phyloP scores from a whole-genome alignment of 129 eudicot species.

The Sambucus nigra region DNA sequence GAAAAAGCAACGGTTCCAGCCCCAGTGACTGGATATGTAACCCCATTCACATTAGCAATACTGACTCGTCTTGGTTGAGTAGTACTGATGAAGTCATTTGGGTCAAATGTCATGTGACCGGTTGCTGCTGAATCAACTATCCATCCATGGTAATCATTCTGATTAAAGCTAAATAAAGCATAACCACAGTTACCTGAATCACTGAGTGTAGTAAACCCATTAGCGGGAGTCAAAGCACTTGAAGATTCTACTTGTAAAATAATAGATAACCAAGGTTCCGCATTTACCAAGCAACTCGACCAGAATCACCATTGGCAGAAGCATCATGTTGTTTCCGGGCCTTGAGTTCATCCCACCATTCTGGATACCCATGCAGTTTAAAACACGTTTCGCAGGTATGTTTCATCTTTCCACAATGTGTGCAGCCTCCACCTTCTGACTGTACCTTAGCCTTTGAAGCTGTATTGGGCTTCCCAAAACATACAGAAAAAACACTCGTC shows the following conservation, averaged over 20 bases:
- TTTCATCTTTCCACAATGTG: not conserved
- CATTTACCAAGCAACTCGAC: not conserved
- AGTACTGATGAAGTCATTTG: not conserved
- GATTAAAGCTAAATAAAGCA: not conserved
- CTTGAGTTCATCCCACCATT: constrained; percentile 3
- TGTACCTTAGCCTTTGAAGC: not conserved
- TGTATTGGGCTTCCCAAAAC: not conserved
- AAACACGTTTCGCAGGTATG: not conserved
- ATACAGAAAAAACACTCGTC: no score
- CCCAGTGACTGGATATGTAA: not conserved
- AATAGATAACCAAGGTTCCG: not conserved
- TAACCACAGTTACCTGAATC: constrained; percentile 1
- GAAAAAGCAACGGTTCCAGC: constrained; percentile 5
- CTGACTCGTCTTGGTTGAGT: not conserved
- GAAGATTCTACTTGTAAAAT: not conserved
- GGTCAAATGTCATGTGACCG: not conserved
- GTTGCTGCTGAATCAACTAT: constrained; percentile 5
- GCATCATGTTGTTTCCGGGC: not conserved
- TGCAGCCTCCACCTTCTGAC: not conserved
- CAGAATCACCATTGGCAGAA: not conserved
- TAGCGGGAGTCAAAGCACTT: not conserved
- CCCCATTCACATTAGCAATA: constrained; percentile 1
- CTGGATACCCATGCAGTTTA: not conserved
- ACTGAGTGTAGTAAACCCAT: not conserved
- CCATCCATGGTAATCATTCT: not conserved